These are phyloP conservation scores for Penicillium italicum DNA, from an alignment of 2,329 filamentous ascomycete species.

Conservation along the genomic window DNA sequence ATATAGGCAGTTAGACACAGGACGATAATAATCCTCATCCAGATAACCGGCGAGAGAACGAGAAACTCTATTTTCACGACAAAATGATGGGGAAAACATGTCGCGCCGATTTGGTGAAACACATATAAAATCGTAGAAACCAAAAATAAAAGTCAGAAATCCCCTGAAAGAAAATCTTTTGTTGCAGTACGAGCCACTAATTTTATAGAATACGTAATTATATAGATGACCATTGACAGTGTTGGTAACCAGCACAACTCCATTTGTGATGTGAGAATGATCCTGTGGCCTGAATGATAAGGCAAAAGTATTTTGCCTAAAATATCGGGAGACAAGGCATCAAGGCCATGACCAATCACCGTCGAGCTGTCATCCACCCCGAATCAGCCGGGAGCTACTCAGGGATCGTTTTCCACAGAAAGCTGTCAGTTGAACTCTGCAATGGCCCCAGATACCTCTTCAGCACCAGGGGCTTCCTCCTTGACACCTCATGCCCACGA, in stretches of 20 bases:
- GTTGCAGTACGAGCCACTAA: too few relatives aligned
- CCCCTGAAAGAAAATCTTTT: too few relatives aligned
- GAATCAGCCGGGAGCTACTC: constrained; percentile 15
- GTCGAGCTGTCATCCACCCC: constrained; percentile 4
- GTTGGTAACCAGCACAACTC: background rate
- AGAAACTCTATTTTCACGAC: background rate
- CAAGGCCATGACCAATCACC: constrained; percentile 12
- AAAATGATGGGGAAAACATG: background rate
- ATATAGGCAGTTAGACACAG: background rate
- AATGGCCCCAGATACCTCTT: constrained; percentile 18
- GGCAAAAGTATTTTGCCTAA: background rate
- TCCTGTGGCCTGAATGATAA: background rate
- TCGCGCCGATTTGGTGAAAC: too few relatives aligned
- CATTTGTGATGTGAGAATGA: background rate
- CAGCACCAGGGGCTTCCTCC: background rate
- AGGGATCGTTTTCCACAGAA: background rate
- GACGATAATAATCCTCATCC: background rate
- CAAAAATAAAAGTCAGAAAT: background rate
- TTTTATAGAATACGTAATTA: background rate
- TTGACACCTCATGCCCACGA: constrained; percentile 13
- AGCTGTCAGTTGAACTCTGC: background rate
- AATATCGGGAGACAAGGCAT: background rate
- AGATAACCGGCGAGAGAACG: too few relatives aligned
- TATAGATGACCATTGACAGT: background rate
- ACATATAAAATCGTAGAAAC: background rate